Conservation (phyloP, 2,329 filamentous ascomycete species). For the Zasmidium citrigriseum region DNA sequence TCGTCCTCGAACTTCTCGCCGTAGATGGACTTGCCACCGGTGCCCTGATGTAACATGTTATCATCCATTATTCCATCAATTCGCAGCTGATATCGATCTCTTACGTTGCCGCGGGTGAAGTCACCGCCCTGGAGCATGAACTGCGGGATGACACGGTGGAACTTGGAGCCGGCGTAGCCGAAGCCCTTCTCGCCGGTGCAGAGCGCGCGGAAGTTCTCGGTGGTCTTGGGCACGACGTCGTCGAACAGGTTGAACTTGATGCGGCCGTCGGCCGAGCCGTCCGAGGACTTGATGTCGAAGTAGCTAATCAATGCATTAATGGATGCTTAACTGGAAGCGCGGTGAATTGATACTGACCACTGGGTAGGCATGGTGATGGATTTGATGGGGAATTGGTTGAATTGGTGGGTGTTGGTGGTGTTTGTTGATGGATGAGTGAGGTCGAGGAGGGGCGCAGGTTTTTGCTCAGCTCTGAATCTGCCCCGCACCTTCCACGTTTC, state of each 20-base stretch:
- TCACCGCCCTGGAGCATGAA: conserved; percentile 94
- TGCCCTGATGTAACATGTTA: conserved; percentile 49
- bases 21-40: conserved; percentile 87
- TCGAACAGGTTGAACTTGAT: background rate
- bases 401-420: background rate
- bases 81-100: background rate
- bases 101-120: conserved; percentile 72
- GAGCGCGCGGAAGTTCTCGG: conserved; percentile 76
- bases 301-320: background rate
- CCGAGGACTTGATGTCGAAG: background rate
- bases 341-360: background rate
- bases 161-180: conserved; percentile 76
- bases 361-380: background rate
- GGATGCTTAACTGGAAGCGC: background rate
- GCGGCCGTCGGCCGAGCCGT: background rate
- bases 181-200: conserved; percentile 85
- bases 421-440: background rate
- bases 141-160: conserved; percentile 87
- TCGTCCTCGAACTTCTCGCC: conserved; percentile 81
- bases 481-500: no score
- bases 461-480: no score
- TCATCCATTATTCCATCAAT: background rate
- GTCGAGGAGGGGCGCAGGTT: background rate
- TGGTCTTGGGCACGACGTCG: conserved; percentile 49
- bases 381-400: background rate